These are phyloP conservation scores for Phytophthora fragariae DNA, from an alignment of 352 stramenopile species.

Conservation along the genomic window DNA sequence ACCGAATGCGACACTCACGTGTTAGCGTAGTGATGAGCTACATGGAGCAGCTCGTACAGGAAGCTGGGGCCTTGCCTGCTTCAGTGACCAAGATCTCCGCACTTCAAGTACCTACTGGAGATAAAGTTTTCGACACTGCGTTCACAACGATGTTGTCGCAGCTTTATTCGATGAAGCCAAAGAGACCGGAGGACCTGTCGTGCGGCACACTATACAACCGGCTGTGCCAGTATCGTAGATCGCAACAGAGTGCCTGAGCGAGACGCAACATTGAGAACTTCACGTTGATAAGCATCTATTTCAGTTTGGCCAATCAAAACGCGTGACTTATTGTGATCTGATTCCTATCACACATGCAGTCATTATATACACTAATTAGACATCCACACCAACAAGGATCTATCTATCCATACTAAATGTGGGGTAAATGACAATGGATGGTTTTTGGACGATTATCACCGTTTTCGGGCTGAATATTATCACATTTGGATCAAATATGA, in stretches of 20 bases:
- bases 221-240: background rate
- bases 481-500: too few species aligned
- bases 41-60: background rate
- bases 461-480: too few species aligned
- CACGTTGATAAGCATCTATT: background rate
- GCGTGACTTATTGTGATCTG: background rate
- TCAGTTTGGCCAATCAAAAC: background rate
- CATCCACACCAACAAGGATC: too few species aligned
- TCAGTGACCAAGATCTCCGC: background rate
- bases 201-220: background rate
- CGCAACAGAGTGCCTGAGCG: background rate
- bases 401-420: too few species aligned
- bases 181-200: background rate
- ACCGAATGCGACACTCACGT: background rate
- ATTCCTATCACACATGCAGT: background rate
- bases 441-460: too few species aligned
- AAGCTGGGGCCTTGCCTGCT: background rate
- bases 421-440: too few species aligned
- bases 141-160: background rate
- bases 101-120: background rate
- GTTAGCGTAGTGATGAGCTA: background rate
- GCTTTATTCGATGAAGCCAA: background rate
- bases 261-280: background rate
- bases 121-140: background rate
- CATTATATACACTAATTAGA: too few species aligned